Percentiles rank a stretch among this genome's conserved stretches.
Conservation (phyloP, 306 rosid genomes). For the Ormosia emarginata region DNA sequence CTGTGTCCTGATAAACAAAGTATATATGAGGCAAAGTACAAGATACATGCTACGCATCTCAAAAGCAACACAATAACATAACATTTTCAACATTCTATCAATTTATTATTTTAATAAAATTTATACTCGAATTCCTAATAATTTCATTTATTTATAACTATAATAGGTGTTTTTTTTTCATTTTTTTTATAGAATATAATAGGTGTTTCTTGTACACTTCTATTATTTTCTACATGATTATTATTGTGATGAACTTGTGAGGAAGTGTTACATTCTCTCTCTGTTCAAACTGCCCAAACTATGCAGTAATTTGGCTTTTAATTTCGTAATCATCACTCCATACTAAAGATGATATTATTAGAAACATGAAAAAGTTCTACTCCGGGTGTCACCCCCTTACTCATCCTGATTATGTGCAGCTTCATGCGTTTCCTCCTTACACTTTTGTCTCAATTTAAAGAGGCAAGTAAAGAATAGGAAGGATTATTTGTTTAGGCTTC, state of each 20-base stretch:
- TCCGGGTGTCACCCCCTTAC: not conserved
- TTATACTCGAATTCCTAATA: not conserved
- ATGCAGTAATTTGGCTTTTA: not conserved
- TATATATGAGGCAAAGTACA: not conserved
- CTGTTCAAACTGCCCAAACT: not conserved
- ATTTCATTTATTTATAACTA: not conserved
- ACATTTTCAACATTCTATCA: not conserved
- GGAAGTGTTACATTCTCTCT: not conserved
- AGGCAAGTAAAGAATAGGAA: not conserved
- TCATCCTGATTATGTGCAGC: not conserved
- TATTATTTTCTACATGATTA: not conserved
- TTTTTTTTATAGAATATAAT: not conserved
- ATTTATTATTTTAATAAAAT: not conserved
- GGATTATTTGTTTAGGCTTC: not conserved
- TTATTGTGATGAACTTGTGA: not conserved
- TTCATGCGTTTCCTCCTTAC: not conserved
- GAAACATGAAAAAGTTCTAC: not conserved
- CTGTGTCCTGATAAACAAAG: constrained; percentile 46
- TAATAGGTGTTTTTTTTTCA: not conserved
- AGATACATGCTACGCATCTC: not conserved
- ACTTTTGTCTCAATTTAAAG: not conserved
- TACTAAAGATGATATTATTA: not conserved
- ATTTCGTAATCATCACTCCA: not conserved
- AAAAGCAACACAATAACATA: constrained; percentile 1
- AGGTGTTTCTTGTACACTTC: not conserved